Base-by-base conservation (phyloP, 2,329 filamentous ascomycete species). In the Dactylellina cionopaga region DNA sequence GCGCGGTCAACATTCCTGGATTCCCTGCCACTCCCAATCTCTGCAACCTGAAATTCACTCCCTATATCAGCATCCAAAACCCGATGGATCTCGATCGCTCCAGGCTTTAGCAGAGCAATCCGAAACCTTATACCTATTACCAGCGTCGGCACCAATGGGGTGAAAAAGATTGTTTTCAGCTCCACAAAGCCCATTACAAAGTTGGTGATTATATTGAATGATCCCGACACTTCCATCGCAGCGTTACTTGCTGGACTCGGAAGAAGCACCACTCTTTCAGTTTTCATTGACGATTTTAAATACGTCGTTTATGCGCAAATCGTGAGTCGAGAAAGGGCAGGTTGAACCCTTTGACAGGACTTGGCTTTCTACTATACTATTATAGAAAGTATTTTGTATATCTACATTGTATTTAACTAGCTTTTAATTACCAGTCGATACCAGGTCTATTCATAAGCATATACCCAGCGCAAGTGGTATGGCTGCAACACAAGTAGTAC, bases 221-320 rank as follows among this genome's bases (percentile, higher is more conserved):
- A 56, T 6, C 7, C n/a, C 9, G 15, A 27, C 2, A 11, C 10
- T 27, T 43, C 41, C n/a, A 17, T 64, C 17, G 35, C 49, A 7
- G 22, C 13, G 17, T 24, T 55, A 17, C 27, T 64, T 10, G n/a
- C 9, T 22, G 25, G 22, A 22, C 13, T 56, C 5, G 1, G 11
- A 2, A 51, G n/a, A n/a, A n/a, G 51, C 0, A 10, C 60, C 19
- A 31, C 24, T 41, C 17, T 37, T 33, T 19, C 49, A 9, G 17
- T 65, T 37, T 6, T 56, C 10, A 56, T 65, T 24, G 51, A 65
- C n/a, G 60, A 65, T 49, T 46, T 65, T 13, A 44, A 63, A 7
- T 63, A 37, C 25, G 17, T 44, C 22, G 22, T 54, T 37, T n/a
- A 13, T 27, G 15, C n/a, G n/a, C n/a, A n/a, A n/a, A n/a, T n/a